These are phyloP conservation scores for Agrostemma githago DNA, from an alignment of 148 eudicot genomes.

Conservation along the genomic window DNA sequence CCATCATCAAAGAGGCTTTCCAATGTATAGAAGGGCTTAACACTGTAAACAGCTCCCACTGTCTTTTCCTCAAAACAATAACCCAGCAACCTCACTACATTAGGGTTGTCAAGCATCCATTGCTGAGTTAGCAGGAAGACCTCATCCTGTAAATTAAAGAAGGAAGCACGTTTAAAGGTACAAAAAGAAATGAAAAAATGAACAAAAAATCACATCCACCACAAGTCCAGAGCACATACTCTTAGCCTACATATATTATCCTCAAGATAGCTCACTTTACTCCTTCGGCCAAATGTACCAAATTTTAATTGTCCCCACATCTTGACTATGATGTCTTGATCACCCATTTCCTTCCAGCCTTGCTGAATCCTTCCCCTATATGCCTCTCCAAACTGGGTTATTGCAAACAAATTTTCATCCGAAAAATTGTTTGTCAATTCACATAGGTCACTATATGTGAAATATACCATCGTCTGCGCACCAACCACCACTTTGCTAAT, in stretches of 20 bases:
- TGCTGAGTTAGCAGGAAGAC: not conserved
- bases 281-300: not conserved
- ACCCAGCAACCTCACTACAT: constrained; percentile 3
- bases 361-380: constrained; percentile 13
- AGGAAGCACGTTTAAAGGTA: not conserved
- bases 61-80: constrained; percentile 6
- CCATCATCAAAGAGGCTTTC: constrained; percentile 10
- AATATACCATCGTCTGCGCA: not conserved
- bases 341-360: constrained; percentile 2
- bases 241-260: constrained; percentile 5
- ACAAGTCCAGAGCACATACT: constrained; percentile 1
- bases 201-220: not conserved
- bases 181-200: not conserved
- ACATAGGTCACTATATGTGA: constrained; percentile 6
- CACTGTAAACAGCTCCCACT: constrained; percentile 8
- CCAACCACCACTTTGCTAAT: not conserved
- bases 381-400: constrained; percentile 8
- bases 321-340: constrained; percentile 6
- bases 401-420: not conserved
- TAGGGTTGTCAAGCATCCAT: not conserved
- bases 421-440: constrained; percentile 4
- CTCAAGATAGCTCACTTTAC: not conserved
- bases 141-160: constrained; percentile 1
- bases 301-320: not conserved
- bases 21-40: not conserved